Percentiles rank a stretch among this genome's conserved stretches.
Evolutionary conservation across 805 yeast genomes (phyloP).

Genomic region (Ogataea pignaliae): DNA sequence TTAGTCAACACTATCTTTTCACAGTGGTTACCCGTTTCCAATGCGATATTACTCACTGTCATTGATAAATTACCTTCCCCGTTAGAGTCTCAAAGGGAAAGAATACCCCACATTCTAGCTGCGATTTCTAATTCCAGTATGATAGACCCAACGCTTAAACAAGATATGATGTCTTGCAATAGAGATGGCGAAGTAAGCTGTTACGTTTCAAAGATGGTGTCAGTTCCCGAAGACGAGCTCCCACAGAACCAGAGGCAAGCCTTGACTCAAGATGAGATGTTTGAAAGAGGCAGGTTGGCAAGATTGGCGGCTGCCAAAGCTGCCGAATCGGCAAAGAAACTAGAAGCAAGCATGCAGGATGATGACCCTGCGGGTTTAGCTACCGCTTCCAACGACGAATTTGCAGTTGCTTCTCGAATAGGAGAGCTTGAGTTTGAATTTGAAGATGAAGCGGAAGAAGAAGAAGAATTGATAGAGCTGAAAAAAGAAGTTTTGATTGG

Average conservation of each 20-base stretch:
- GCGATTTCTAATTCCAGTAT: constrained; percentile 47
- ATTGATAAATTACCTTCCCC: constrained; percentile 88
- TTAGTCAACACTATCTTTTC: constrained; percentile 66
- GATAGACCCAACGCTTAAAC: constrained; percentile 44
- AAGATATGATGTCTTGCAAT: constrained; percentile 65
- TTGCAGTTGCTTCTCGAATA: constrained; percentile 11
- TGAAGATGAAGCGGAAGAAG: constrained; percentile 46
- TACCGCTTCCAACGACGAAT: constrained; percentile 10
- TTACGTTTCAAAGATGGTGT: constrained; percentile 84
- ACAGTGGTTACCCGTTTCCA: constrained; percentile 93
- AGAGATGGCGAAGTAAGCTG: constrained; percentile 63
- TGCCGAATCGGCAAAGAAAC: constrained; percentile 42
- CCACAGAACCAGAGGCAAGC: constrained; percentile 49
- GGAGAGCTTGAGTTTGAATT: constrained; percentile 34
- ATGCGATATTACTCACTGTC: constrained; percentile 78
- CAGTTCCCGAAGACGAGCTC: constrained; percentile 76
- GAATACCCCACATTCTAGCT: constrained; percentile 65
- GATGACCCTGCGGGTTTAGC: constrained; percentile 2
- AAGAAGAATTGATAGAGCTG: constrained; percentile 34
- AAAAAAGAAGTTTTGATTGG: constrained; percentile 72
- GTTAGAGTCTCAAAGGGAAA: constrained; percentile 59
- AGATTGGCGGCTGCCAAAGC: constrained; percentile 66
- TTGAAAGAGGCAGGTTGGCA: constrained; percentile 60
- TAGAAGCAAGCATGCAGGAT: constrained; percentile 22
- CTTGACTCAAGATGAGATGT: constrained; percentile 50